Percentiles rank a stretch among this genome's conserved stretches.
phyloP scores from a whole-genome alignment of 257 asterid genomes.

The Solanum clarkiae region DNA sequence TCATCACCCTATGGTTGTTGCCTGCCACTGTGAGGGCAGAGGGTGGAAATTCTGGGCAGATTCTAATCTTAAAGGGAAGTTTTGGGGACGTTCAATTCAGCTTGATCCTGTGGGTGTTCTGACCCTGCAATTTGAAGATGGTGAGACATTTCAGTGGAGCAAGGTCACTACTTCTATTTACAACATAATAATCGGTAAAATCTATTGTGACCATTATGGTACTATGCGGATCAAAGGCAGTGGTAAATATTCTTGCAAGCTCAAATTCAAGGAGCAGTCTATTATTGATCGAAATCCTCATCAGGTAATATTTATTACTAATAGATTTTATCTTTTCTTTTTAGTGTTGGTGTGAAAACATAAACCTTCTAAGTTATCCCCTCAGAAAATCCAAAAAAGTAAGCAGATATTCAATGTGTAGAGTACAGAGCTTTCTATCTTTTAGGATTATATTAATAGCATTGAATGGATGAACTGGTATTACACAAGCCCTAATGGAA shows the following conservation, averaged over 20 bases:
- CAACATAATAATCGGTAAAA: slow-evolving; percentile 89
- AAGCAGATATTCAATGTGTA: not conserved
- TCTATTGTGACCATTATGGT: slow-evolving; percentile 94
- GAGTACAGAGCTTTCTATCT: not conserved
- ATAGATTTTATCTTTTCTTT: not conserved
- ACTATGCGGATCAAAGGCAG: slow-evolving; percentile 97
- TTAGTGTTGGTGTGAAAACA: not conserved
- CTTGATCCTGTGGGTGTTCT: slow-evolving; percentile 93
- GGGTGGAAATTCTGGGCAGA: slow-evolving; percentile 99
- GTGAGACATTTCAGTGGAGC: slow-evolving; percentile 97
- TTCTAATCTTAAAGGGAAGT: slow-evolving; percentile 95
- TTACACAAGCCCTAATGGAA: not conserved
- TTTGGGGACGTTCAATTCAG: slow-evolving; percentile 99
- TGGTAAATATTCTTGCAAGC: slow-evolving; percentile 89
- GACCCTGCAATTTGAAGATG: slow-evolving; percentile 88
- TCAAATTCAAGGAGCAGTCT: slow-evolving; percentile 97
- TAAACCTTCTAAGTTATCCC: not conserved
- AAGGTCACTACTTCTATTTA: slow-evolving; percentile 97
- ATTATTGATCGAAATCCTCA: slow-evolving; percentile 97
- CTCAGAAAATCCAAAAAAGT: not conserved
- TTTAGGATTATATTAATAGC: not conserved
- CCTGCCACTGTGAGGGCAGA: slow-evolving; percentile 95
- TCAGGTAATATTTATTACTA: slow-evolving; percentile 46
- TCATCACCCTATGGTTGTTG: slow-evolving; percentile 97
- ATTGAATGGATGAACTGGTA: not conserved